Conservation (phyloP, 805 yeast genomes). For the Grigorovia transvaalensis region DNA sequence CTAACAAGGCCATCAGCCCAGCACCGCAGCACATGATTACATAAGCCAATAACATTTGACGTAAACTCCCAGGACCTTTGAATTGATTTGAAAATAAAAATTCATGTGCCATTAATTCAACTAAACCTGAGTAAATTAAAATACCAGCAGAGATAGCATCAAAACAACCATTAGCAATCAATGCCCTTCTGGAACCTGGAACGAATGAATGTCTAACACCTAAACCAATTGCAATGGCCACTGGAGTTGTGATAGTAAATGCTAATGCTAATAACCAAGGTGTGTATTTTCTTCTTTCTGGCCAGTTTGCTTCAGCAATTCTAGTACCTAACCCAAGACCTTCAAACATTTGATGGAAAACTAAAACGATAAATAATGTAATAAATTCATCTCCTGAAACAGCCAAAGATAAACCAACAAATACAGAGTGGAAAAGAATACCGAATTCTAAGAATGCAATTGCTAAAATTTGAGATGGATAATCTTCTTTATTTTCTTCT, state of each 20-base stretch:
- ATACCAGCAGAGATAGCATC: slow-evolving; percentile 68
- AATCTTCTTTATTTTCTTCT: slow-evolving; percentile 32
- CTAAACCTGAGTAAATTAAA: slow-evolving; percentile 60
- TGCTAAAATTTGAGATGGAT: slow-evolving; percentile 45
- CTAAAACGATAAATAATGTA: slow-evolving; percentile 51
- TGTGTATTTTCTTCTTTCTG: slow-evolving; percentile 31
- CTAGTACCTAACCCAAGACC: slow-evolving; percentile 74
- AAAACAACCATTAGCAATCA: slow-evolving; percentile 50
- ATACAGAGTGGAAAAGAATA: slow-evolving; percentile 62
- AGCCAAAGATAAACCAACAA: slow-evolving; percentile 61
- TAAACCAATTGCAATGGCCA: slow-evolving; percentile 63
- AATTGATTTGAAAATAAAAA: slow-evolving; percentile 54
- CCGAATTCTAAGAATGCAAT: slow-evolving; percentile 62
- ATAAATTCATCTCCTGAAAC: slow-evolving; percentile 54
- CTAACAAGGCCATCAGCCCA: slow-evolving; percentile 69
- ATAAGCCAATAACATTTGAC: slow-evolving; percentile 34
- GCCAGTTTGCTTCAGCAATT: slow-evolving; percentile 50
- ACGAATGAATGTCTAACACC: slow-evolving; percentile 54
- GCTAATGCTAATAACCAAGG: slow-evolving; percentile 38
- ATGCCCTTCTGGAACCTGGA: slow-evolving; percentile 43
- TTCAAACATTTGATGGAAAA: slow-evolving; percentile 72
- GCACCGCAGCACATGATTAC: slow-evolving; percentile 51
- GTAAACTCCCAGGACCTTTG: slow-evolving; percentile 46
- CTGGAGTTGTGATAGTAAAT: slow-evolving; percentile 55
- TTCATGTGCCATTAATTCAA: slow-evolving; percentile 67